Base-by-base conservation (phyloP, 2,329 filamentous ascomycete species). In the Ophiocordyceps australis region DNA sequence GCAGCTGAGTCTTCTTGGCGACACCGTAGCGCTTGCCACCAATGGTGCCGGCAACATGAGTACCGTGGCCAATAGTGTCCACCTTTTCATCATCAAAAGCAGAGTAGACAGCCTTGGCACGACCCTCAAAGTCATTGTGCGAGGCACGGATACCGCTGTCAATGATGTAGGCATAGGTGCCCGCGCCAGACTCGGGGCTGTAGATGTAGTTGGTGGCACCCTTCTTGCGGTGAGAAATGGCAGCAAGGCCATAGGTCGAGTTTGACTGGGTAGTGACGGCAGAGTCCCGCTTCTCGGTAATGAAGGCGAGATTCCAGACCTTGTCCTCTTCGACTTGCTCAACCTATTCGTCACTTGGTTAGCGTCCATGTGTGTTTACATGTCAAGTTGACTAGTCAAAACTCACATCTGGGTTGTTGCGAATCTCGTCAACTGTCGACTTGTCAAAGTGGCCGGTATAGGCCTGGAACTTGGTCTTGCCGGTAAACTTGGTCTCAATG, bases 91-190 rank as follows among this genome's bases (percentile, higher is more conserved):
- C 38, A 17, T 29, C 30, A 24, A 37, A 47, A 18, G 37, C 41
- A 23, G 36, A 39, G 26, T 26, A 47, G 17, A 30, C 41, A 10
- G 29, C 26, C 7, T 23, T 47, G n/a, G 65, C 65, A 28, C 65
- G 59, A 20, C 58, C 59, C 37, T 57, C 50, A 37, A 64, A 69
- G 40, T 68, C 56, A 19, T 38, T 37, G 46, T 76, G 71, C 5
- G 55, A 52, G 14, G 50, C 47, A 24, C 49, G 49, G 35, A 75
- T 64, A 36, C 71, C 71, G 5, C 67, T 74, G 45, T 76, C 71
- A 24, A 76, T 58, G 14, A 76, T 46, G 42, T 66, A 76, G 23
- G 58, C 62, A 17, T 62, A 72, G 35, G 64, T 64, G 20, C 56
- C 58, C 15, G 48, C 18, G 16, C 62, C 62, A 22, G 58, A 58